Evolutionary conservation across 2,329 filamentous ascomycete species (phyloP).

Genomic region (Coniosporium tulheliwenetii): DNA sequence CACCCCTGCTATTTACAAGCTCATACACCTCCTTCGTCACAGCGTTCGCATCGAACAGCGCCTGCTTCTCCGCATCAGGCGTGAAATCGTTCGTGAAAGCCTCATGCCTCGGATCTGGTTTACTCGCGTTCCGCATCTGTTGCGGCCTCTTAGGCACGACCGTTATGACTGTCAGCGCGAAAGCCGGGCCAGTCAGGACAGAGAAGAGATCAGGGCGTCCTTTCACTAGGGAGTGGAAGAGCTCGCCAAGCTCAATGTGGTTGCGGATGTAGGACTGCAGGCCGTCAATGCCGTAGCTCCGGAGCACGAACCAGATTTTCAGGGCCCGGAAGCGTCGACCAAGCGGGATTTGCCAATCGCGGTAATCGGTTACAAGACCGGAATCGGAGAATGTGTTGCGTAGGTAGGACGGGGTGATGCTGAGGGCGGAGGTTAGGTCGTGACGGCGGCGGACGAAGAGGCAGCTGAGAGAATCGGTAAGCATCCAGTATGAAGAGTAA

Average conservation of each 20-base stretch:
- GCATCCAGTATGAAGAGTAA: neutral
- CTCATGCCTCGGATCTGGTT: slow-evolving; percentile 14
- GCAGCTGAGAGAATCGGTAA: slow-evolving; percentile 32
- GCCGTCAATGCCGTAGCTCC: slow-evolving; percentile 65
- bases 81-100: slow-evolving; percentile 17
- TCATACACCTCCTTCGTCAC: slow-evolving; percentile 65
- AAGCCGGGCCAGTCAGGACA: slow-evolving; percentile 58
- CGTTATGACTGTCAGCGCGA: slow-evolving; percentile 65
- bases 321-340: slow-evolving; percentile 75
- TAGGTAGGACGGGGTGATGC: slow-evolving; percentile 68
- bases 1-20: slow-evolving; percentile 52
- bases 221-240: slow-evolving; percentile 47
- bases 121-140: slow-evolving; percentile 5
- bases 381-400: slow-evolving; percentile 66
- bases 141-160: slow-evolving; percentile 25
- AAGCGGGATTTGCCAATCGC: slow-evolving; percentile 93
- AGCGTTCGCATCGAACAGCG: slow-evolving; percentile 43
- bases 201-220: slow-evolving; percentile 54
- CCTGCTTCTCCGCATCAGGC: slow-evolving; percentile 18
- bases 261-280: slow-evolving; percentile 58
- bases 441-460: slow-evolving; percentile 62
- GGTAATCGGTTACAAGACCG: slow-evolving; percentile 82
- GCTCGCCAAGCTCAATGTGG: slow-evolving; percentile 52
- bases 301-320: slow-evolving; percentile 91
- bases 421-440: slow-evolving; percentile 66